phyloP scores from a whole-genome alignment of 2,329 filamentous ascomycete genomes.

The Blastomyces silverae region DNA sequence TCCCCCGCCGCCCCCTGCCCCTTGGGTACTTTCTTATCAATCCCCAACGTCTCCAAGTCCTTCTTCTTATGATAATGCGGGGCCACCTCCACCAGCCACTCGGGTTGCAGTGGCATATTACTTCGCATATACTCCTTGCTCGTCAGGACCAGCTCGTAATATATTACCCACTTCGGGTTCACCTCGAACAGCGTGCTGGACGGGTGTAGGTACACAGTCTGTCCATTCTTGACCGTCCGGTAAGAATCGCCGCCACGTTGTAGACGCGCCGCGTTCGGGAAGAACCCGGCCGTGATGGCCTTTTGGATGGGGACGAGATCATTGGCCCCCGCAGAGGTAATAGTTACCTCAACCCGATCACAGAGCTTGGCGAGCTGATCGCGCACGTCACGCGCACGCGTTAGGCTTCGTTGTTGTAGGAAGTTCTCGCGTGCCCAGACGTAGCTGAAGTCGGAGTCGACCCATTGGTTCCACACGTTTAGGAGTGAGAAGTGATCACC shows the following conservation, averaged over 20 bases:
- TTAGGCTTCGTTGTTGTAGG: slow-evolving; percentile 82
- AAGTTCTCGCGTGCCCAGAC: slow-evolving; percentile 93
- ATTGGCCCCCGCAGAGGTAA: slow-evolving; percentile 59
- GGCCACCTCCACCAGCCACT: slow-evolving; percentile 82
- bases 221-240: slow-evolving; percentile 82
- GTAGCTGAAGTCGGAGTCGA: slow-evolving; percentile 79
- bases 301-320: slow-evolving; percentile 78
- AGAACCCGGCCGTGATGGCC: slow-evolving; percentile 85
- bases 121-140: slow-evolving; percentile 93
- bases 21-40: slow-evolving; percentile 68
- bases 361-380: slow-evolving; percentile 90
- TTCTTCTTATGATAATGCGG: slow-evolving; percentile 93
- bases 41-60: slow-evolving; percentile 72
- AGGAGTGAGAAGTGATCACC: slow-evolving; percentile 84
- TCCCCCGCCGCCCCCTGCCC: slow-evolving; percentile 42
- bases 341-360: slow-evolving; percentile 78
- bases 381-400: slow-evolving; percentile 79
- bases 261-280: slow-evolving; percentile 80
- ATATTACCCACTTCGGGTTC: slow-evolving; percentile 81
- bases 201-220: slow-evolving; percentile 87
- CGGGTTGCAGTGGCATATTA: slow-evolving; percentile 73
- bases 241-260: slow-evolving; percentile 81
- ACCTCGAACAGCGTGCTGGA: slow-evolving; percentile 71
- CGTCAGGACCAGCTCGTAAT: slow-evolving; percentile 80
- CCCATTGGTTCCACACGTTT: slow-evolving; percentile 94